Evolutionary conservation across 129 eudicot genomes (phyloP).

Genomic region (Silybum marianum): DNA sequence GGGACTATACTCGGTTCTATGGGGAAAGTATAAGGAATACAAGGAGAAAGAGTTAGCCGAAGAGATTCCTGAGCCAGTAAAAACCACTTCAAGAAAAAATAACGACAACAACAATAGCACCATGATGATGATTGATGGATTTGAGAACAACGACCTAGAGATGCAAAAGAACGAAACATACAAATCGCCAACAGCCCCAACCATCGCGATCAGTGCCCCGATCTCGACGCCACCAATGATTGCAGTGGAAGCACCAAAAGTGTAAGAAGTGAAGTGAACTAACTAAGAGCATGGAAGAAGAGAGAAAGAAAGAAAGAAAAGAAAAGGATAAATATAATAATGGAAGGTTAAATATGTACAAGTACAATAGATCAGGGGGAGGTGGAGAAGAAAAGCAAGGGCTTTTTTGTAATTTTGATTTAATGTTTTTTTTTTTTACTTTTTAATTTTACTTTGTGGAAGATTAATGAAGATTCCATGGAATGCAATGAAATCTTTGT

Average conservation of each 20-base stretch:
- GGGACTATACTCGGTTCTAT: slow-evolving; percentile 84
- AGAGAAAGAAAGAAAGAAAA: background rate
- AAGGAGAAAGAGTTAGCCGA: slow-evolving; percentile 64
- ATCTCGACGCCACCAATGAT: slow-evolving; percentile 68
- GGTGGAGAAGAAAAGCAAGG: slow-evolving; percentile 25
- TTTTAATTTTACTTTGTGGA: slow-evolving; percentile 2
- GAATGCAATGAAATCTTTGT: slow-evolving; percentile 26
- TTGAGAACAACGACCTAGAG: slow-evolving; percentile 53
- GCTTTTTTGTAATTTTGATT: slow-evolving; percentile 53
- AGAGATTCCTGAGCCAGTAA: slow-evolving; percentile 60
- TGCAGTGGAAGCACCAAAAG: slow-evolving; percentile 66
- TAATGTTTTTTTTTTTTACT: slow-evolving; percentile 19
- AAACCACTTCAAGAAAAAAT: slow-evolving; percentile 36
- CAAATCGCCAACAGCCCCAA: slow-evolving; percentile 29
- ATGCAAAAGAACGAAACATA: slow-evolving; percentile 42
- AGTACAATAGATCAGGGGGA: slow-evolving; percentile 37
- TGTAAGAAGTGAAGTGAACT: slow-evolving; percentile 14
- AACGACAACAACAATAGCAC: slow-evolving; percentile 16
- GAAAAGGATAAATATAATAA: background rate
- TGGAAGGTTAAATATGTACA: slow-evolving; percentile 30
- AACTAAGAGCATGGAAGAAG: slow-evolving; percentile 3
- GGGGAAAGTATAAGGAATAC: slow-evolving; percentile 95
- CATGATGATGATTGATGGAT: slow-evolving; percentile 25
- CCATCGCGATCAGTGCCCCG: slow-evolving; percentile 58
- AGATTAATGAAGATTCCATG: slow-evolving; percentile 32